phyloP scores from a whole-genome alignment of 2,329 filamentous ascomycete genomes.

The Penicillium sp. region DNA sequence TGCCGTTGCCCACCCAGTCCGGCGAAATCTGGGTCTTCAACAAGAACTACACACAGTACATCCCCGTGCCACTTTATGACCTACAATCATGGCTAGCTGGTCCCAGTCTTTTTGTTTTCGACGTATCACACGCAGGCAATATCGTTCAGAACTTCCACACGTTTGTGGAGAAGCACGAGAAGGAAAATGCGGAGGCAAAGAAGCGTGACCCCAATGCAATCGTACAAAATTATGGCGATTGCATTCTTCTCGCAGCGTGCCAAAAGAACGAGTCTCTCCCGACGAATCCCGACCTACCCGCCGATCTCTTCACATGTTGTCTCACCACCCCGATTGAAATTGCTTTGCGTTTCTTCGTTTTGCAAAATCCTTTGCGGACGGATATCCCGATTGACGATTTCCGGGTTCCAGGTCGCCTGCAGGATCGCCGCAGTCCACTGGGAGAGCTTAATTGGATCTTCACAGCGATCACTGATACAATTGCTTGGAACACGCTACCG shows the following conservation, averaged over 20 bases:
- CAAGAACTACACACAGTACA: slow-evolving; percentile 98
- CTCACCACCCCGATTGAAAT: slow-evolving; percentile 97
- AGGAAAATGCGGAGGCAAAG: slow-evolving; percentile 77
- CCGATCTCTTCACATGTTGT: slow-evolving; percentile 94
- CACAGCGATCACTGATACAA: slow-evolving; percentile 97
- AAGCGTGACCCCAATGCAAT: slow-evolving; percentile 72
- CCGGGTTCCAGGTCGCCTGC: slow-evolving; percentile 85
- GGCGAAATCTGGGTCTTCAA: slow-evolving; percentile 99
- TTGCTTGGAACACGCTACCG: slow-evolving; percentile 94
- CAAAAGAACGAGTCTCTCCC: slow-evolving; percentile 88
- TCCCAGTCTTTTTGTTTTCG: slow-evolving; percentile 95
- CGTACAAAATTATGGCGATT: slow-evolving; percentile 72
- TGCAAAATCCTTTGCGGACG: slow-evolving; percentile 78
- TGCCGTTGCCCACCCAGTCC: slow-evolving; percentile 91
- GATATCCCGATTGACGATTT: slow-evolving; percentile 78
- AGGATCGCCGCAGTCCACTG: slow-evolving; percentile 88
- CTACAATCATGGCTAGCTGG: slow-evolving; percentile 94
- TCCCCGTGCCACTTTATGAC: slow-evolving; percentile 93
- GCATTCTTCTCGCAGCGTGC: slow-evolving; percentile 92
- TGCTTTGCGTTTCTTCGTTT: slow-evolving; percentile 91
- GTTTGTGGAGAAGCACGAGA: slow-evolving; percentile 92
- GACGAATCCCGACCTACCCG: slow-evolving; percentile 89
- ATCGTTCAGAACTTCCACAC: slow-evolving; percentile 94
- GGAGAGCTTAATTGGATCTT: slow-evolving; percentile 99
- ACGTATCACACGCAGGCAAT: slow-evolving; percentile 94